A percentile compares a stretch with the other conserved stretches of the same genome.
Evolutionary conservation across 2,329 filamentous ascomycete genomes (phyloP).

Genomic region (Pseudogymnoascus sp.): DNA sequence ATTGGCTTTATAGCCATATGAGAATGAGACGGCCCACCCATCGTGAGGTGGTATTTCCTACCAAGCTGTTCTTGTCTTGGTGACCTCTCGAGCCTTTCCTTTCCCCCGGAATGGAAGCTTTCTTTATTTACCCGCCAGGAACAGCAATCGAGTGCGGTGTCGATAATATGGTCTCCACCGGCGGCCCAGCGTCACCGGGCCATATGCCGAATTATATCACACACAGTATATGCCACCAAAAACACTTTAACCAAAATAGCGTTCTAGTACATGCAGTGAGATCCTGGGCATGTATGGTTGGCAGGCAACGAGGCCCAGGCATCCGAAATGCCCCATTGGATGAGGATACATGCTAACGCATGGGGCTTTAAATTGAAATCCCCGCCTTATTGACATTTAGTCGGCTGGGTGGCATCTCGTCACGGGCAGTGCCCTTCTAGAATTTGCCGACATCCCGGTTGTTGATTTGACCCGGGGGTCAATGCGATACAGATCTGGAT

Average conservation of each 20-base stretch:
- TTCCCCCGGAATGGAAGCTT: background rate
- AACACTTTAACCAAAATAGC: conserved; percentile 4
- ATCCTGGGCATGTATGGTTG: background rate
- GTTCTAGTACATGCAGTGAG: background rate
- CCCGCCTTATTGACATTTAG: background rate
- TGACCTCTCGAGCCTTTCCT: background rate
- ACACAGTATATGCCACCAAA: background rate
- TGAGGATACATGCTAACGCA: background rate
- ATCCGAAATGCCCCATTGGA: background rate
- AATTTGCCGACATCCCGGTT: conserved; percentile 5
- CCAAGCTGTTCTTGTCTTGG: background rate
- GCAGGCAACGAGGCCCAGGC: background rate
- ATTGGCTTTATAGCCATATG: conserved; percentile 1
- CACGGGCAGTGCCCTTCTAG: background rate
- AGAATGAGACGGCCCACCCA: background rate
- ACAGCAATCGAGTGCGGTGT: background rate
- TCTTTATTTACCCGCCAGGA: conserved; percentile 3
- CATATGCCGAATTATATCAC: background rate
- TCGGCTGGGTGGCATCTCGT: background rate
- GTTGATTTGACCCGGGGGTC: background rate
- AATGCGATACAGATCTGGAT: conserved; percentile 1
- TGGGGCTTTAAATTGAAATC: background rate
- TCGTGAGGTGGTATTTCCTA: background rate
- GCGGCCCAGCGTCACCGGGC: background rate
- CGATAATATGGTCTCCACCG: background rate